Percentiles rank a stretch among this genome's conserved stretches.
Conservation (phyloP, 2,329 filamentous ascomycete genomes). For the Fusarium proliferatum region DNA sequence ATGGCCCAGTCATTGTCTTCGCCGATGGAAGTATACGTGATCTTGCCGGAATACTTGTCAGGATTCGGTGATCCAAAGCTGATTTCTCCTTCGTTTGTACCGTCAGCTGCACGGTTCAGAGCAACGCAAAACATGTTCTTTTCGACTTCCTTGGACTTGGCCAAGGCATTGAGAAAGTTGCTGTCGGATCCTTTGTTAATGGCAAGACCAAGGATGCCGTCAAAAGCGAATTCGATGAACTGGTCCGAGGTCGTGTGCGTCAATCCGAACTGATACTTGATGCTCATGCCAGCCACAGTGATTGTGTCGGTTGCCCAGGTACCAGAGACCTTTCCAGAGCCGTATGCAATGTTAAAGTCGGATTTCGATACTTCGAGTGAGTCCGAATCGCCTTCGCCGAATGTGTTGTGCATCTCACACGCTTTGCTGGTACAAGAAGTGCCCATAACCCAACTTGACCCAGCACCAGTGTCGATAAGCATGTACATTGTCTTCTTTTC, state of each 20-base stretch:
- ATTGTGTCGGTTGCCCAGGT: conserved; percentile 73
- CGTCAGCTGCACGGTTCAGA: conserved; percentile 74
- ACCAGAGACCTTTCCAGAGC: conserved; percentile 79
- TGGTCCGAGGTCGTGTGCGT: conserved; percentile 77
- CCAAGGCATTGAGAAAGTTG: conserved; percentile 74
- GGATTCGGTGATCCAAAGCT: conserved; percentile 79
- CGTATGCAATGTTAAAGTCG: conserved; percentile 77
- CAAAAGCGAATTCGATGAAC: conserved; percentile 83
- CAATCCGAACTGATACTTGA: conserved; percentile 77
- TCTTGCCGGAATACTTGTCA: conserved; percentile 73
- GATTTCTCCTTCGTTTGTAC: conserved; percentile 77
- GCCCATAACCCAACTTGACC: conserved; percentile 87
- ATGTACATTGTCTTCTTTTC: conserved; percentile 65
- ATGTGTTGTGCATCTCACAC: conserved; percentile 77
- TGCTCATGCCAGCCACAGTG: conserved; percentile 71
- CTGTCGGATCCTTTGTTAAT: conserved; percentile 69
- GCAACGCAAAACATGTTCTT: conserved; percentile 78
- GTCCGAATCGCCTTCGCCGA: conserved; percentile 73
- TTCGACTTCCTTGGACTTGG: conserved; percentile 64
- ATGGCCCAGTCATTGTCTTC: conserved; percentile 77
- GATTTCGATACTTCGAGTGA: conserved; percentile 66
- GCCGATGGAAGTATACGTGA: conserved; percentile 71
- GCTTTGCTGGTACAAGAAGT: conserved; percentile 72
- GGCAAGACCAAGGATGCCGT: conserved; percentile 86
- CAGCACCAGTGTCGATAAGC: conserved; percentile 74